Evolutionary conservation across 1,284 basidiomycete genomes (phyloP), one percentile per base, ranked within the genome.

Genomic region (Stereum hirsutum): DNA sequence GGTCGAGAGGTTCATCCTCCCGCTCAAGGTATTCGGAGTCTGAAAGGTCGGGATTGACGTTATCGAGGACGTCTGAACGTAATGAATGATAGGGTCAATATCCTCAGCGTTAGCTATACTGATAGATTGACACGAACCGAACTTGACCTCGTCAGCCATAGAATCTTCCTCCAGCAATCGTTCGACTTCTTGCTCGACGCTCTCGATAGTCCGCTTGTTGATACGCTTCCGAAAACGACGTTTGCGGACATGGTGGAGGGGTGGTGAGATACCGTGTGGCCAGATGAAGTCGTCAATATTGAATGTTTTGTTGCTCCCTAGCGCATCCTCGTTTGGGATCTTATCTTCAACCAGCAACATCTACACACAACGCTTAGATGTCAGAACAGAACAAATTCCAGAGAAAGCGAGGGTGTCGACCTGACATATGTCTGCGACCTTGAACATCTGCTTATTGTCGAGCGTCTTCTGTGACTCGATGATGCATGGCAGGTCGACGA

Each of bases 351-450:
- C 81, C 7, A 94, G 82, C 39, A 96, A 73, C 86, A 96, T 93
- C 84, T 91, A 52, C 37, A 44, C 39, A 30, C 19, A 33, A 33
- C 19, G 42, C 38, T 46, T 43, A 52, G 44, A 49, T 45, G 30
- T 49, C 39, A 28, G 24, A 44, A 35, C 41, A 41, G 30, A 21
- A 49, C 36, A 39, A 46, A 26, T n/a, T 51, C 15, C 6, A 41
- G n/a, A 15, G 19, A 31, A 20, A 15, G 14, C 5, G 27, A 17
- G 26, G 21, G 3, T 4, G 26, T 53, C 47, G 55, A 89, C 89
- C 76, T 95, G 93, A 62, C 89, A 94, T 63, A 99, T 97, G 59
- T 99, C 96, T 25, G 93, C 93, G 1, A 96, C 88, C 65, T 99
- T 99, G 73, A 99, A 97, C 76, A 98, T 86, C 56, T 94, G 89